Conservation (phyloP, 164 flowering plant species). For the Warburgia ugandensis region DNA sequence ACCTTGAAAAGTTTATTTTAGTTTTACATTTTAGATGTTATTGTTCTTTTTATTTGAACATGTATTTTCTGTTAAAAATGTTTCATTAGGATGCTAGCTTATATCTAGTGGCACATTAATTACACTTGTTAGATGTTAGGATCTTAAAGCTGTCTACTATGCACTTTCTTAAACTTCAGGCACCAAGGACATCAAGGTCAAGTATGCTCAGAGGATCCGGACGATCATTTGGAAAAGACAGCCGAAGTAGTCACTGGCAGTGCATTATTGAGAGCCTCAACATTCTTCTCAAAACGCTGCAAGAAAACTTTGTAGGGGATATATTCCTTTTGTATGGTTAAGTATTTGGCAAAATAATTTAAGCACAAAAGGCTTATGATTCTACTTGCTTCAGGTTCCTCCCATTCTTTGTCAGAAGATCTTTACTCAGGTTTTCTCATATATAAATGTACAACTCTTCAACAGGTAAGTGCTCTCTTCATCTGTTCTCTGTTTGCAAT, state of each 20-base stretch:
- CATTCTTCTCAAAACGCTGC: slow-evolving; percentile 48
- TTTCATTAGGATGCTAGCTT: too few species aligned
- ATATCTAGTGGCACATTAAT: too few species aligned
- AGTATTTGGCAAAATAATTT: too few species aligned
- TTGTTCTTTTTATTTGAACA: too few species aligned
- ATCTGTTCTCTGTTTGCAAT: not conserved
- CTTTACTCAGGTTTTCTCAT: slow-evolving; percentile 61
- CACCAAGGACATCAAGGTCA: slow-evolving; percentile 85
- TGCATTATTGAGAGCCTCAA: slow-evolving; percentile 77
- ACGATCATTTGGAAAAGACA: slow-evolving; percentile 66
- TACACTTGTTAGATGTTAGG: too few species aligned
- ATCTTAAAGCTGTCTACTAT: too few species aligned
- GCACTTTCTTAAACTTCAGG: slow-evolving; percentile 36
- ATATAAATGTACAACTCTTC: slow-evolving; percentile 73
- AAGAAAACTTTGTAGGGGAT: slow-evolving; percentile 76
- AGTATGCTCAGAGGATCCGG: slow-evolving; percentile 60
- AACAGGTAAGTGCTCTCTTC: too few species aligned
- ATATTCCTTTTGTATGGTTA: too few species aligned
- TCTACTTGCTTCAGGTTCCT: slow-evolving; percentile 54
- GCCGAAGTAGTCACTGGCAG: slow-evolving; percentile 75
- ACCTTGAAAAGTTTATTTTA: too few species aligned
- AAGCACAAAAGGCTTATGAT: slow-evolving; percentile 1
- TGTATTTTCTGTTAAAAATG: too few species aligned
- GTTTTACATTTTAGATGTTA: too few species aligned
- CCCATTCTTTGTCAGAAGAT: slow-evolving; percentile 56